These are phyloP conservation scores for Metarhizium album DNA, from an alignment of 2,329 filamentous ascomycete species.

Conservation along the genomic window DNA sequence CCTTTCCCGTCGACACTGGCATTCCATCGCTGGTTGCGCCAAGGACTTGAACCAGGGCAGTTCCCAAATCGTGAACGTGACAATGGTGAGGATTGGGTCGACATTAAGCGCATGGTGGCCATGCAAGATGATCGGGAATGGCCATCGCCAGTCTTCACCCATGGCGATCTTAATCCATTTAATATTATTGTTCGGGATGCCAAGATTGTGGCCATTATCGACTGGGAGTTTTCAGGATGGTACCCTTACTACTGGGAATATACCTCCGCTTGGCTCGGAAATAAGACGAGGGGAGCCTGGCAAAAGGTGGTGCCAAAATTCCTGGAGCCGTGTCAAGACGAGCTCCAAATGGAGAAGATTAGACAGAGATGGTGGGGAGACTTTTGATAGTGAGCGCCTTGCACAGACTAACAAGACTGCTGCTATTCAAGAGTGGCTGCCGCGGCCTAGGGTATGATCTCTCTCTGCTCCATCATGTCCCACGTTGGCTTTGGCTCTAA, in stretches of 20 bases:
- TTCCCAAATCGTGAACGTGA: slow-evolving; percentile 1
- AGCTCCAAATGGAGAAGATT: slow-evolving; percentile 29
- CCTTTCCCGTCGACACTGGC: slow-evolving; percentile 21
- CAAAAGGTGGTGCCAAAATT: slow-evolving; percentile 21
- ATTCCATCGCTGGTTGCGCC: slow-evolving; percentile 23
- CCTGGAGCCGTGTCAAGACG: slow-evolving; percentile 24
- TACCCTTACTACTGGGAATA: background rate
- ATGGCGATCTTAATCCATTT: background rate
- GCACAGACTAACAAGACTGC: no score
- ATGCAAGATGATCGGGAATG: slow-evolving; percentile 23
- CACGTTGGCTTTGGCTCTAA: slow-evolving; percentile 19
- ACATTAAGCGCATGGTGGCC: slow-evolving; percentile 21
- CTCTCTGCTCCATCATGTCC: slow-evolving; percentile 16
- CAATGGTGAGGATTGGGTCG: slow-evolving; percentile 15
- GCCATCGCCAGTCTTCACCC: slow-evolving; percentile 25
- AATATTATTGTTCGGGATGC: background rate
- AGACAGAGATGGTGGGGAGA: slow-evolving; percentile 26
- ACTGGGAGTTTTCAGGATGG: background rate
- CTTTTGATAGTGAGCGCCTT: background rate
- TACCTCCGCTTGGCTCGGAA: slow-evolving; percentile 12
- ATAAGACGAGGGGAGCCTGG: slow-evolving; percentile 24
- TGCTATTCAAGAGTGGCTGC: no score
- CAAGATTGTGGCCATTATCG: background rate
- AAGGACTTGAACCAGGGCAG: slow-evolving; percentile 15
- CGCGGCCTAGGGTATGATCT: slow-evolving; percentile 11